Evolutionary conservation across 1,139 yeast genomes (phyloP).

Genomic region (Yamadazyma dendronema): DNA sequence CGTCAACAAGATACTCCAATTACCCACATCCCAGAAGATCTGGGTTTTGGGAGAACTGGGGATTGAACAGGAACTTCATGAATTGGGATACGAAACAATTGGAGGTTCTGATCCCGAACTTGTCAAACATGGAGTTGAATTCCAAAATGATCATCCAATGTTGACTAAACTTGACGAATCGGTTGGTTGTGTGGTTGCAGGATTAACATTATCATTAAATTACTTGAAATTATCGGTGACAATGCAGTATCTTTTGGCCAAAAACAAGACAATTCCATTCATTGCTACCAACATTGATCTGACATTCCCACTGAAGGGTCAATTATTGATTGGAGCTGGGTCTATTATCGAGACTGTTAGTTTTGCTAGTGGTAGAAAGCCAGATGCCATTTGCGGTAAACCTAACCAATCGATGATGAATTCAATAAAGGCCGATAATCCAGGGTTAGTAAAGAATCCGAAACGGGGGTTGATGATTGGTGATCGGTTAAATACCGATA

Average conservation of each 20-base stretch:
- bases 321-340: slow-evolving; percentile 91
- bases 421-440: slow-evolving; percentile 71
- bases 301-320: slow-evolving; percentile 87
- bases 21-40: slow-evolving; percentile 57
- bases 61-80: slow-evolving; percentile 41
- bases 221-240: slow-evolving; percentile 82
- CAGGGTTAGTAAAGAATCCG: slow-evolving; percentile 48
- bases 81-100: slow-evolving; percentile 40
- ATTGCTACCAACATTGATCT: slow-evolving; percentile 96
- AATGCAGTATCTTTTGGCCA: slow-evolving; percentile 66
- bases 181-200: slow-evolving; percentile 89
- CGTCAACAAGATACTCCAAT: slow-evolving; percentile 68
- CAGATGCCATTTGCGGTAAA: slow-evolving; percentile 77
- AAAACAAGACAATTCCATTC: slow-evolving; percentile 66
- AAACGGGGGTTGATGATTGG: slow-evolving; percentile 86
- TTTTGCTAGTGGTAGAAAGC: slow-evolving; percentile 69
- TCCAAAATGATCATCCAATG: slow-evolving; percentile 32
- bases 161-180: slow-evolving; percentile 55
- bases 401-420: slow-evolving; percentile 91
- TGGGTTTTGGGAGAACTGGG: slow-evolving; percentile 51
- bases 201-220: slow-evolving; percentile 72
- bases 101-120: slow-evolving; percentile 42
- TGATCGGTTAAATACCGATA: slow-evolving; percentile 92
- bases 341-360: slow-evolving; percentile 82
- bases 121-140: slow-evolving; percentile 28